These are phyloP conservation scores for Ampelomyces quisqualis DNA, from an alignment of 2,329 filamentous ascomycete species.

Conservation along the genomic window DNA sequence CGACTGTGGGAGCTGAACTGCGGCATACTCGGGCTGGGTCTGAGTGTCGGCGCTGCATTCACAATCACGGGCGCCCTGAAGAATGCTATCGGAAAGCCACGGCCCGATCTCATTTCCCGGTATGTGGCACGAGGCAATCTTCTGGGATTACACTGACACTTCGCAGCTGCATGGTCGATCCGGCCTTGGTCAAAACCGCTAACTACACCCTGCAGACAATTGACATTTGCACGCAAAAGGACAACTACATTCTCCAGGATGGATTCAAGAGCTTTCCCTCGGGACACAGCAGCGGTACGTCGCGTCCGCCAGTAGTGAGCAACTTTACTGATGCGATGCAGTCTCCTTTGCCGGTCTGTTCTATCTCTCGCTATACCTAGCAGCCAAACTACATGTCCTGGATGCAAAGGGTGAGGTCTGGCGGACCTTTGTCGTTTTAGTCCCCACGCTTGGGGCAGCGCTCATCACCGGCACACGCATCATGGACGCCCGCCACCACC, in stretches of 20 bases:
- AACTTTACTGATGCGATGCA: conserved; percentile 32
- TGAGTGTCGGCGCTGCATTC: conserved; percentile 58
- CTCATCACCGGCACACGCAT: conserved; percentile 60
- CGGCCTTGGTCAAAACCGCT: conserved; percentile 6
- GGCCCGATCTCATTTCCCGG: conserved; percentile 62
- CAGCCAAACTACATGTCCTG: conserved; percentile 60
- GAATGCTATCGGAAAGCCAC: conserved; percentile 60
- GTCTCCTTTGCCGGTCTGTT: conserved; percentile 61
- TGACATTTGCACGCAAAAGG: conserved; percentile 53
- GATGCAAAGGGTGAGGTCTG: conserved; percentile 63
- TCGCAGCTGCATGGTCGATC: conserved; percentile 23
- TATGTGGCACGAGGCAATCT: conserved; percentile 18
- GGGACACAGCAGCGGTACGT: conserved; percentile 57
- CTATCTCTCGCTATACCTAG: conserved; percentile 60
- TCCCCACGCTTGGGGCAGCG: conserved; percentile 56
- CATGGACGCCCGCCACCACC: conserved; percentile 63
- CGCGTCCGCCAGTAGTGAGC: neutral
- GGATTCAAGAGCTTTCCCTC: conserved; percentile 62
- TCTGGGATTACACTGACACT: conserved; percentile 6
- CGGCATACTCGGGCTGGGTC: conserved; percentile 57
- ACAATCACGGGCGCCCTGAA: conserved; percentile 60
- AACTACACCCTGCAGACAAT: conserved; percentile 23
- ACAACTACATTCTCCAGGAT: conserved; percentile 56
- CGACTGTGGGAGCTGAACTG: conserved; percentile 64
- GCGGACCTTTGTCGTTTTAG: conserved; percentile 57